These are phyloP conservation scores for Henckelia pumila DNA, from an alignment of 257 asterid genomes.

Conservation along the genomic window DNA sequence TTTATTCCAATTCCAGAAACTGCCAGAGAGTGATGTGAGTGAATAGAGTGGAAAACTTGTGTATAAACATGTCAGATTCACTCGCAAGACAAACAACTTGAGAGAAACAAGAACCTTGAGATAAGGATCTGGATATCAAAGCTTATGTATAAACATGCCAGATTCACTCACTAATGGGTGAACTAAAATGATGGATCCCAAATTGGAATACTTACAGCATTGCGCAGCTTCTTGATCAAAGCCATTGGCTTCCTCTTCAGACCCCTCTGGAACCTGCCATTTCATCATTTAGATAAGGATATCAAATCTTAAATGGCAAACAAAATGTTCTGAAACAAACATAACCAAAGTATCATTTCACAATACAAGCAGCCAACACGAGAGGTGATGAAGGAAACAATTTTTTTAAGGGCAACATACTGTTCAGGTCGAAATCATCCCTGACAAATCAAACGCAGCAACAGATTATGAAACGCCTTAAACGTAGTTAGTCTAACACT, in stretches of 20 bases:
- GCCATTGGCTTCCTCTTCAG: conserved; percentile 48
- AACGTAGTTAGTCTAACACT: neutral
- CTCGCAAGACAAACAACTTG: too few relatives aligned
- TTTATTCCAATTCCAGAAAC: neutral
- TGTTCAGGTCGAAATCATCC: neutral
- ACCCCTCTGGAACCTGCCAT: conserved; percentile 35
- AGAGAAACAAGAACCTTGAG: neutral
- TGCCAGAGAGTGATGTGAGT: neutral
- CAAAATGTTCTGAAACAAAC: neutral
- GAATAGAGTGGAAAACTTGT: neutral
- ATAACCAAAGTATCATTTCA: neutral
- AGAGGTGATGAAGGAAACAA: neutral
- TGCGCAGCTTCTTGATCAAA: conserved; percentile 43
- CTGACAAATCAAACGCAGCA: neutral
- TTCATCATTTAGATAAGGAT: neutral
- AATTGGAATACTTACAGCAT: conserved; percentile 29
- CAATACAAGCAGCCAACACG: neutral
- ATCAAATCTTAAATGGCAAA: neutral
- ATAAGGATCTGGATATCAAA: too few relatives aligned
- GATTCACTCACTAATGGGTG: too few relatives aligned
- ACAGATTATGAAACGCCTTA: neutral
- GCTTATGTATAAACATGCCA: too few relatives aligned
- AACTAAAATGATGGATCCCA: too few relatives aligned
- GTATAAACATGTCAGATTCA: neutral
- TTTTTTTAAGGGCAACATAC: neutral